Conservation (phyloP, 768 basidiomycete species). For the Galerina sulciceps region DNA sequence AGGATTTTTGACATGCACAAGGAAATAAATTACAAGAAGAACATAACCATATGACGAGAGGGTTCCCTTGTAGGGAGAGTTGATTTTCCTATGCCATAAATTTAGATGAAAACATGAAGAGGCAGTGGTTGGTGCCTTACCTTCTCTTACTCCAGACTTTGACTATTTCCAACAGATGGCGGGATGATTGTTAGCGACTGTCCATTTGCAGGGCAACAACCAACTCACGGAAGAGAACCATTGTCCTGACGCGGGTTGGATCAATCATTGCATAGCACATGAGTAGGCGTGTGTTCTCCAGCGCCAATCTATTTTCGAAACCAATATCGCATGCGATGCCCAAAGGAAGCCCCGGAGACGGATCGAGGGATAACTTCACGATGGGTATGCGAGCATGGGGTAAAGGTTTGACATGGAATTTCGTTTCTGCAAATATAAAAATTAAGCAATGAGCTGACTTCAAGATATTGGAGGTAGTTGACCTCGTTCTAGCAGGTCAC, state of each 20-base stretch:
- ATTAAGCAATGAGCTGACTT: constrained; percentile 12
- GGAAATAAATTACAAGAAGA: constrained; percentile 96
- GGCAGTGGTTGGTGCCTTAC: constrained; percentile 38
- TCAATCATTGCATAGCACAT: constrained; percentile 99
- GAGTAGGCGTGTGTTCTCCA: constrained; percentile 95
- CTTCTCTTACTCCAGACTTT: constrained; percentile 99
- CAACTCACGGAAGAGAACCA: constrained; percentile 94
- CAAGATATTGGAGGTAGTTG: constrained; percentile 26
- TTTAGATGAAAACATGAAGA: background rate
- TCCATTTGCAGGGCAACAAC: background rate
- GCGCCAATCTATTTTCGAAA: constrained; percentile 94
- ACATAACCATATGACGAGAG: constrained; percentile 98
- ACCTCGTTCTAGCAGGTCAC: constrained; percentile 93
- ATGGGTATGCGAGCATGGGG: constrained; percentile 98
- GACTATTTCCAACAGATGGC: constrained; percentile 51
- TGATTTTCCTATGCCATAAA: constrained; percentile 77
- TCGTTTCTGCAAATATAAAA: constrained; percentile 67
- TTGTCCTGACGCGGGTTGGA: constrained; percentile 87
- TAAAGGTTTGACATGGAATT: constrained; percentile 94
- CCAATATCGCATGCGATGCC: constrained; percentile 99
- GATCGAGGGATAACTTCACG: constrained; percentile 93
- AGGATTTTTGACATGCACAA: constrained; percentile 97
- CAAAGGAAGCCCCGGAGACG: constrained; percentile 76
- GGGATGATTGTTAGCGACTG: constrained; percentile 19
- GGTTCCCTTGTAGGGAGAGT: constrained; percentile 97